phyloP scores from a whole-genome alignment of 106 monocot genomes.

The Acanthochlamys bracteata region DNA sequence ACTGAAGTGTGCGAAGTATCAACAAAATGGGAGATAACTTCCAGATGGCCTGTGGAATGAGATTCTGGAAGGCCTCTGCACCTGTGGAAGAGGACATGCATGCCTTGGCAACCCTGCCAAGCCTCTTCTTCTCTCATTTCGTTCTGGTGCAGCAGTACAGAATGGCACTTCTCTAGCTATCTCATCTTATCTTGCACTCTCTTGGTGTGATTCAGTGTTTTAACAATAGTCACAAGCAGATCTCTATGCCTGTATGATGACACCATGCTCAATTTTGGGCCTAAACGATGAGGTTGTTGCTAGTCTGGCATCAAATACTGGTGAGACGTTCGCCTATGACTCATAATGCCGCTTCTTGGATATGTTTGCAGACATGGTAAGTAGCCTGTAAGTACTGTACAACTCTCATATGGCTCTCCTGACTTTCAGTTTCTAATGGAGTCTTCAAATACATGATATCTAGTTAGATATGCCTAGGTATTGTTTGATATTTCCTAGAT shows the following conservation, averaged over 20 bases:
- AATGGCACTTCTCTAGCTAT: background rate
- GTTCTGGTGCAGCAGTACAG: conserved; percentile 78
- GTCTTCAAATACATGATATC: too few species aligned
- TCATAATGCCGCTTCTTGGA: conserved; percentile 85
- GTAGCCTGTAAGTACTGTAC: background rate
- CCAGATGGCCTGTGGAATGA: conserved; percentile 79
- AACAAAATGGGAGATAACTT: conserved; percentile 44
- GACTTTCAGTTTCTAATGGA: too few species aligned
- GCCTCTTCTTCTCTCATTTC: conserved; percentile 82
- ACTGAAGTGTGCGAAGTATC: conserved; percentile 90
- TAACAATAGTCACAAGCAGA: conserved; percentile 13
- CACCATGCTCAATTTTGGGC: conserved; percentile 83
- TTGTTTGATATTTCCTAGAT: too few species aligned
- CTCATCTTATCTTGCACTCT: background rate
- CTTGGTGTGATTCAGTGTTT: background rate
- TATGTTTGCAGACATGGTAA: conserved; percentile 89
- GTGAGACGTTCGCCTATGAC: conserved; percentile 86
- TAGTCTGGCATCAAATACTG: conserved; percentile 66
- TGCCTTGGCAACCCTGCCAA: conserved; percentile 52
- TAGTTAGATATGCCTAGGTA: too few species aligned
- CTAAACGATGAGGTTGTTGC: conserved; percentile 91
- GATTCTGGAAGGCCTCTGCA: conserved; percentile 59
- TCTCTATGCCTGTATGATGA: conserved; percentile 99
- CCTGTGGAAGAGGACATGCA: conserved; percentile 57
- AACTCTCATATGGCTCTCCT: too few species aligned